A percentile compares a stretch with the other conserved stretches of the same genome.
Evolutionary conservation across 345 rosid species (phyloP).

Genomic region (Eutrema yunnanense): DNA sequence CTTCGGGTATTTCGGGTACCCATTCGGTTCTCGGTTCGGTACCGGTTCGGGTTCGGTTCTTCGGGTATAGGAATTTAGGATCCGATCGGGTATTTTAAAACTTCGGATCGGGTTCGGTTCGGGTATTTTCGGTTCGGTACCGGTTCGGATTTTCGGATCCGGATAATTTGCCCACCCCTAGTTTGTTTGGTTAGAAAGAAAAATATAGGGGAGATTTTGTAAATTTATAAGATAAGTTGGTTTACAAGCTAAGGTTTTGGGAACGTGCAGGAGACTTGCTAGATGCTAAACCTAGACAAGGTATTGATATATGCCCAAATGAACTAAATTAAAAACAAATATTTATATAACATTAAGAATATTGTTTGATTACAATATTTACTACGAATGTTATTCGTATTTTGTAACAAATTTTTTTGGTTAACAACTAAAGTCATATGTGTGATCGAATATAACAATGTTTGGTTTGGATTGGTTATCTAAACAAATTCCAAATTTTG

Average conservation of each 20-base stretch:
- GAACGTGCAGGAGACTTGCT: conserved; percentile 12
- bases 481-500: neutral
- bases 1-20: too few relatives aligned
- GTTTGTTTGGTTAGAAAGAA: neutral
- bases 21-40: too few relatives aligned
- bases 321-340: neutral
- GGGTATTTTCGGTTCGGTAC: too few relatives aligned
- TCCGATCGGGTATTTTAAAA: too few relatives aligned
- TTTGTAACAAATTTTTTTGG: neutral
- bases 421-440: neutral
- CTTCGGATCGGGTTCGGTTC: too few relatives aligned
- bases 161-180: too few relatives aligned
- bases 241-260: conserved; percentile 16
- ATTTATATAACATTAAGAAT: neutral
- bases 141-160: too few relatives aligned
- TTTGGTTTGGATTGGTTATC: neutral
- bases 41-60: too few relatives aligned
- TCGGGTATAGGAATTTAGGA: too few relatives aligned
- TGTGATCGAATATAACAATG: conserved; percentile 1
- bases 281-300: conserved; percentile 15
- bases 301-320: neutral
- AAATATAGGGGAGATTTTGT: neutral
- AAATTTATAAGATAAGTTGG: neutral
- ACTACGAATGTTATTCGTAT: neutral
- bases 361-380: neutral